phyloP scores from a whole-genome alignment of 768 basidiomycete genomes.

The Tremella yokohamensis region DNA sequence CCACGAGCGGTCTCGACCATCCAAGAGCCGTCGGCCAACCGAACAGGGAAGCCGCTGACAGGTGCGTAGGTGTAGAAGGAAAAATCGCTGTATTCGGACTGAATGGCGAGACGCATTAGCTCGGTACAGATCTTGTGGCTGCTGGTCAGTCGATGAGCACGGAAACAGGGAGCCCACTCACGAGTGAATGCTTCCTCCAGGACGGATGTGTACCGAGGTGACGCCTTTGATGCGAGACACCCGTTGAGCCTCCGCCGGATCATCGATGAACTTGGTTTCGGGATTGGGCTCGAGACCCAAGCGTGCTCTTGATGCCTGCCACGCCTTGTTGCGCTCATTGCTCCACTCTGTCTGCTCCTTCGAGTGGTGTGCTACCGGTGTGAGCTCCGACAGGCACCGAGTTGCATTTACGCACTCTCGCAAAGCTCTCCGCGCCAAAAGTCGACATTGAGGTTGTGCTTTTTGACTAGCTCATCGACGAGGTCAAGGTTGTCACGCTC shows the following conservation, averaged over 20 bases:
- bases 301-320: slow-evolving; percentile 1
- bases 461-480: slow-evolving; percentile 17
- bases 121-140: slow-evolving; percentile 29
- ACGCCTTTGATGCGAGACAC: neutral
- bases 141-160: neutral
- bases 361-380: slow-evolving; percentile 6
- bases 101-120: slow-evolving; percentile 19
- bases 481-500: slow-evolving; percentile 35
- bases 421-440: slow-evolving; percentile 33
- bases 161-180: no score
- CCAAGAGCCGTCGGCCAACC: neutral
- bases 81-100: slow-evolving; percentile 5
- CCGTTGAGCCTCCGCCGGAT: slow-evolving; percentile 5
- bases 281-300: neutral
- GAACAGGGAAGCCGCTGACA: slow-evolving; percentile 8
- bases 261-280: slow-evolving; percentile 11
- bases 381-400: neutral
- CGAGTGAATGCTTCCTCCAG: slow-evolving; percentile 5
- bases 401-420: slow-evolving; percentile 14
- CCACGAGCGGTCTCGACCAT: slow-evolving; percentile 12
- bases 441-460: slow-evolving; percentile 24
- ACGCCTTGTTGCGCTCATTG: slow-evolving; percentile 6
- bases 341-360: slow-evolving; percentile 10
- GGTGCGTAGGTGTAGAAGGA: slow-evolving; percentile 29
- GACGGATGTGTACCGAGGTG: slow-evolving; percentile 5